phyloP scores from a whole-genome alignment of 2,329 filamentous ascomycete species.

The Tolypocladium cylindrosporum region DNA sequence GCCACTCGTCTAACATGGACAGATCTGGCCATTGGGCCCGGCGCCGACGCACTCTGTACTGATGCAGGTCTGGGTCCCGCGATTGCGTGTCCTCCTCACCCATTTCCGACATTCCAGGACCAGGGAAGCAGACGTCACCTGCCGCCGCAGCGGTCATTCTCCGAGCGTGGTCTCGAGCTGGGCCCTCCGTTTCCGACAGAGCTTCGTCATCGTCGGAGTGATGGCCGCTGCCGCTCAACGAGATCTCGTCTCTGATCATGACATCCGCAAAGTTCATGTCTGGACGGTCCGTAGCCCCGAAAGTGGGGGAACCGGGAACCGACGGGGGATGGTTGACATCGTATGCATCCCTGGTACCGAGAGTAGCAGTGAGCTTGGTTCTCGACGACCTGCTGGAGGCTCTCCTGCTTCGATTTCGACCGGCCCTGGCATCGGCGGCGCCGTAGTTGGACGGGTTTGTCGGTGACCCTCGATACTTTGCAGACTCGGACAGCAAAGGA shows the following conservation, averaged over 20 bases:
- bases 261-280: slow-evolving; percentile 56
- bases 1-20: slow-evolving; percentile 78
- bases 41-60: slow-evolving; percentile 42
- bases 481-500: slow-evolving; percentile 39
- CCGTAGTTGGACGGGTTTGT: slow-evolving; percentile 28
- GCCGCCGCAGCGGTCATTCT: slow-evolving; percentile 57
- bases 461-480: slow-evolving; percentile 11
- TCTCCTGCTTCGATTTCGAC: slow-evolving; percentile 29
- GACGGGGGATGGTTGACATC: slow-evolving; percentile 63
- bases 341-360: slow-evolving; percentile 34
- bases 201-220: slow-evolving; percentile 21
- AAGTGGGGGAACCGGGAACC: slow-evolving; percentile 49
- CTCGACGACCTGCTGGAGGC: slow-evolving; percentile 43
- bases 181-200: slow-evolving; percentile 16
- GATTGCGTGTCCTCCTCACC: slow-evolving; percentile 61
- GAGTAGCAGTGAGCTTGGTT: slow-evolving; percentile 25
- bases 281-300: slow-evolving; percentile 37
- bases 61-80: slow-evolving; percentile 28
- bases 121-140: slow-evolving; percentile 88
- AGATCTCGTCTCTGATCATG: slow-evolving; percentile 59
- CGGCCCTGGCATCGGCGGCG: slow-evolving; percentile 25
- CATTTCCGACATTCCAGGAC: slow-evolving; percentile 61
- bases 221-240: slow-evolving; percentile 22
- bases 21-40: slow-evolving; percentile 80
- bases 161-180: slow-evolving; percentile 14